phyloP scores from a whole-genome alignment of 108 stramenopile species.

The Cyclotella sp. region DNA sequence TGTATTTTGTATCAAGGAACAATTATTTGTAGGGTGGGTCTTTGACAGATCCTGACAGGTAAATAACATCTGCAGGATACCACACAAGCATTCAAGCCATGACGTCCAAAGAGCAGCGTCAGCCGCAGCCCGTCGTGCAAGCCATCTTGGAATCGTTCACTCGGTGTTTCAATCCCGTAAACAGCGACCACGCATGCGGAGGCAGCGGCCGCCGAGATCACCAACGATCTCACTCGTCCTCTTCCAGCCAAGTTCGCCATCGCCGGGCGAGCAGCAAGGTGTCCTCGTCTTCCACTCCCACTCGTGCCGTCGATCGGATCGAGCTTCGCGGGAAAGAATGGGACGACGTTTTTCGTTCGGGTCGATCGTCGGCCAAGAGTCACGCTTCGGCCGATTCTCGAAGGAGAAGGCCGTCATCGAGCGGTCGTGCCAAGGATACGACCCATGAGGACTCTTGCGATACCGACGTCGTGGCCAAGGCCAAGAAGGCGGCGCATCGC shows the following conservation, averaged over 20 bases:
- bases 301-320: slow-evolving; percentile 46
- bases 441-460: not conserved
- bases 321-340: slow-evolving; percentile 54
- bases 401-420: slow-evolving; percentile 7
- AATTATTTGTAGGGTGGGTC: not conserved
- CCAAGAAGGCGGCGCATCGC: slow-evolving; percentile 18
- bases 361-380: not conserved
- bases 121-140: slow-evolving; percentile 27
- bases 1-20: not conserved
- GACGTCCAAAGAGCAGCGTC: not conserved
- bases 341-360: slow-evolving; percentile 50
- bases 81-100: not conserved
- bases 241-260: not conserved
- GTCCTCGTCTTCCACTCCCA: slow-evolving; percentile 5
- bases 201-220: not conserved
- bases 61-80: no score
- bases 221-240: not conserved
- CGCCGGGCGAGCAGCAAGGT: not conserved
- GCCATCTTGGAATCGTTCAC: slow-evolving; percentile 40
- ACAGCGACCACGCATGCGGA: slow-evolving; percentile 2
- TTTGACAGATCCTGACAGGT: no score
- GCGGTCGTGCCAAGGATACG: not conserved
- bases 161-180: slow-evolving; percentile 28
- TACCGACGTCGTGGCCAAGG: slow-evolving; percentile 4
- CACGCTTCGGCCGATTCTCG: not conserved